Base-by-base conservation (phyloP, 768 basidiomycete genomes). In the Pisolithus microcarpus region DNA sequence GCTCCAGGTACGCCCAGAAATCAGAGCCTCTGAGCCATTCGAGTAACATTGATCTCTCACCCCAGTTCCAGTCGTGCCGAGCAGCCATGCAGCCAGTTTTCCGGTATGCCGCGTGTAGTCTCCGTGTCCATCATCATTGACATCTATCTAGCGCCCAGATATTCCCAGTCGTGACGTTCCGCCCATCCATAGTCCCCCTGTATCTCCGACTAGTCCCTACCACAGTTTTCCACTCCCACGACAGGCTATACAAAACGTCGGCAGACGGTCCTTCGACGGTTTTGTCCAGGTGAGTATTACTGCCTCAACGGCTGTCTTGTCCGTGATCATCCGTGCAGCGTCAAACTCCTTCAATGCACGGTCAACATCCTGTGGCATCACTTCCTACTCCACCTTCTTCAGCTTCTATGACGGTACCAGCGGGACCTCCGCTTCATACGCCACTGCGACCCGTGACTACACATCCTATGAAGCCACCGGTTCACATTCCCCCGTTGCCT, bases 1-100 rank as follows among this genome's bases (percentile, higher is more conserved):
- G 37, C 42, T 26, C 5, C 48, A 46, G 23, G 61, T 56, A 19
- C 31, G 50, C 49, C 26, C 18, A 37, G 16, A 46, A 30, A 7
- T 23, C 16, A 7, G 2, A 37, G 18, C 30, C 13, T 31, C 36
- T 30, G 5, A 52, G 36, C 36, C 3, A 31, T 37, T 19, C 21
- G 11, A 15, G 40, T 55, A 38, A 52, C 16, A 38, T 9, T 7
- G 23, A 11, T 34, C 36, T 24, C 19, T 18, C 23, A 15, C 24
- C 7, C 26, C 44, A 11, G 23, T 31, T 26, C 28, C 50, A 16
- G 44, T 40, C 44, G 7, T 51, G 55, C 48, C 39, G 21, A 51
- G 38, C 5, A 46, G 34, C 28, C 24, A 13, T 15, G 26, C 28
- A 26, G 24, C 43, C 28, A 8, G 4, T n/a, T 26, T 26, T 16